Conservation (phyloP, 1,284 basidiomycete genomes). For the Marasmius sp. region DNA sequence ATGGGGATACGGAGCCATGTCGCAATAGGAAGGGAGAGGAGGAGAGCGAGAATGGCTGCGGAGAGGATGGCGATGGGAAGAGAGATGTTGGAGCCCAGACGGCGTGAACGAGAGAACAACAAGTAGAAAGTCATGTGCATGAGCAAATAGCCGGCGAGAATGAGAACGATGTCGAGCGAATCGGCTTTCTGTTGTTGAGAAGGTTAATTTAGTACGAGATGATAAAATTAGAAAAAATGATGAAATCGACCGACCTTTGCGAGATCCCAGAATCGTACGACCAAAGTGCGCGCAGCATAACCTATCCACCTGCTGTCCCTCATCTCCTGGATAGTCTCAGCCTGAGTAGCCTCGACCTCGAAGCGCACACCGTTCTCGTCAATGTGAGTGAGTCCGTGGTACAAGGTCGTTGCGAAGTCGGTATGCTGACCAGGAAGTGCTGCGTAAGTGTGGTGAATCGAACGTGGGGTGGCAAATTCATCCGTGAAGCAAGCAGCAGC, state of each 20-base stretch:
- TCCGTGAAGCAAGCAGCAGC: constrained; percentile 42
- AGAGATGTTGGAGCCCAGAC: constrained; percentile 89
- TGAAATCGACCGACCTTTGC: constrained; percentile 59
- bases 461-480: constrained; percentile 30
- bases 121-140: constrained; percentile 97
- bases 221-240: neutral
- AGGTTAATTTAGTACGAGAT: neutral
- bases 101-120: constrained; percentile 83
- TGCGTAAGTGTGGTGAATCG: constrained; percentile 57
- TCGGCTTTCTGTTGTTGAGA: constrained; percentile 73
- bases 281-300: constrained; percentile 79
- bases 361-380: constrained; percentile 30
- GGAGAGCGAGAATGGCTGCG: constrained; percentile 85
- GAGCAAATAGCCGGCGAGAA: constrained; percentile 91
- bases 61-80: constrained; percentile 84
- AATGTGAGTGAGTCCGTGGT: constrained; percentile 25
- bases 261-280: constrained; percentile 84
- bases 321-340: constrained; percentile 61
- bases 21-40: constrained; percentile 85
- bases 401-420: constrained; percentile 46
- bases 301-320: constrained; percentile 83
- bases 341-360: constrained; percentile 36
- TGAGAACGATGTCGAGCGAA: constrained; percentile 93
- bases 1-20: constrained; percentile 84
- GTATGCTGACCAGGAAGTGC: constrained; percentile 52